Percentiles rank a stretch among this genome's conserved stretches.
These are phyloP conservation scores for Pythium apleroticum DNA, from an alignment of 352 stramenopile species.

Conservation along the genomic window DNA sequence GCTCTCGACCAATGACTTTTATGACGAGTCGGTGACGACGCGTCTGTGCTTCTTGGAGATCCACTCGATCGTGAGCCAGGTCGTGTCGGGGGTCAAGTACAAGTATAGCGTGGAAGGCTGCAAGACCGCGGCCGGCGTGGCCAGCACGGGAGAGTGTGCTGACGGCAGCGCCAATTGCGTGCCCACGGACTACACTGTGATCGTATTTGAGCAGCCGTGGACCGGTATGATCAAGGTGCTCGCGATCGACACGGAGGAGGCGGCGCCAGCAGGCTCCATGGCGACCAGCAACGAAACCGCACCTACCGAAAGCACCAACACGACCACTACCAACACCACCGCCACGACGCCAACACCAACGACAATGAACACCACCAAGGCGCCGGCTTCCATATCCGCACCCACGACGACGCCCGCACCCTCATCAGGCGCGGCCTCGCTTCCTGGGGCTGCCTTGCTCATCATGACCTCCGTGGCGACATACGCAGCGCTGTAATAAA, in stretches of 20 bases:
- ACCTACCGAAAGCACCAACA: background rate
- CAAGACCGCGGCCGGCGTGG: slow-evolving; percentile 10
- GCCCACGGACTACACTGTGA: background rate
- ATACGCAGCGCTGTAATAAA: background rate
- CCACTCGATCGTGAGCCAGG: slow-evolving; percentile 28
- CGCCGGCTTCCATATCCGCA: background rate
- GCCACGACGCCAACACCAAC: background rate
- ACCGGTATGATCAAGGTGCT: background rate
- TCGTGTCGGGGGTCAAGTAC: slow-evolving; percentile 38
- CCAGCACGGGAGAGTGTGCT: background rate
- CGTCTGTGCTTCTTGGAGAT: slow-evolving; percentile 39
- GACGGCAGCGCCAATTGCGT: background rate
- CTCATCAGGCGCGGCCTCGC: background rate
- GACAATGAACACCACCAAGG: background rate
- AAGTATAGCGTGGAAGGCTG: slow-evolving; percentile 29
- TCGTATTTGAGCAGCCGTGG: background rate
- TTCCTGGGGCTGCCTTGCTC: background rate
- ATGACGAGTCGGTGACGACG: slow-evolving; percentile 15
- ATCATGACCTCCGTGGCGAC: background rate
- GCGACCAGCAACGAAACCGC: background rate
- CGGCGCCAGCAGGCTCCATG: background rate
- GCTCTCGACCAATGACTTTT: slow-evolving; percentile 24
- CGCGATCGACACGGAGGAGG: background rate
- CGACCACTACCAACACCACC: background rate
- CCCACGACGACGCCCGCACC: background rate